phyloP scores from a whole-genome alignment of 345 rosid genomes.

The Moringa oleifera region DNA sequence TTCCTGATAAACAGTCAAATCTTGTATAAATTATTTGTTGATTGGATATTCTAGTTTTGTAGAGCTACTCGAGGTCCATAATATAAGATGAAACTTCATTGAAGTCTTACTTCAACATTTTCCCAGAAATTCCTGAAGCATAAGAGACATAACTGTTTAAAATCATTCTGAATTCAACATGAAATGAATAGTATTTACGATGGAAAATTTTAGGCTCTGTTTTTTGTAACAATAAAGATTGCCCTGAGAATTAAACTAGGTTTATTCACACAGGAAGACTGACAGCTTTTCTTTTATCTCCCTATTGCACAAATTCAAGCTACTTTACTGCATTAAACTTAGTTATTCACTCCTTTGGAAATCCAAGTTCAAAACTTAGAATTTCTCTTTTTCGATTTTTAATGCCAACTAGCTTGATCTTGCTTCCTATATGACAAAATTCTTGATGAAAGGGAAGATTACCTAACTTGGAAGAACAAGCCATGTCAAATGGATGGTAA shows the following conservation, averaged over 20 bases:
- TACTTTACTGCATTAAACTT: conserved; percentile 4
- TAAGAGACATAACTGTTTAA: too few relatives aligned
- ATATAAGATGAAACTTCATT: background rate
- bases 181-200: background rate
- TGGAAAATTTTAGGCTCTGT: background rate
- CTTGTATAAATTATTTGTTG: conserved; percentile 4
- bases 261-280: background rate
- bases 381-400: conserved; percentile 11
- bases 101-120: background rate
- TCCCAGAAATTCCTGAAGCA: background rate
- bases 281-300: background rate
- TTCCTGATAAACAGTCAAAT: conserved; percentile 15
- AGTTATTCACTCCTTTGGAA: conserved; percentile 11
- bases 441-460: conserved; percentile 29
- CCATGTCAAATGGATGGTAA: conserved; percentile 23
- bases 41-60: conserved; percentile 8
- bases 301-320: background rate
- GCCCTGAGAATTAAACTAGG: background rate
- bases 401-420: conserved; percentile 23
- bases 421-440: conserved; percentile 25
- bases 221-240: background rate
- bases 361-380: conserved; percentile 11
- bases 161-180: background rate
- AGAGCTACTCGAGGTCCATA: background rate
- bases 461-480: conserved; percentile 33